phyloP scores from a whole-genome alignment of 208 protist genomes.

The Crithidia thermophila region DNA sequence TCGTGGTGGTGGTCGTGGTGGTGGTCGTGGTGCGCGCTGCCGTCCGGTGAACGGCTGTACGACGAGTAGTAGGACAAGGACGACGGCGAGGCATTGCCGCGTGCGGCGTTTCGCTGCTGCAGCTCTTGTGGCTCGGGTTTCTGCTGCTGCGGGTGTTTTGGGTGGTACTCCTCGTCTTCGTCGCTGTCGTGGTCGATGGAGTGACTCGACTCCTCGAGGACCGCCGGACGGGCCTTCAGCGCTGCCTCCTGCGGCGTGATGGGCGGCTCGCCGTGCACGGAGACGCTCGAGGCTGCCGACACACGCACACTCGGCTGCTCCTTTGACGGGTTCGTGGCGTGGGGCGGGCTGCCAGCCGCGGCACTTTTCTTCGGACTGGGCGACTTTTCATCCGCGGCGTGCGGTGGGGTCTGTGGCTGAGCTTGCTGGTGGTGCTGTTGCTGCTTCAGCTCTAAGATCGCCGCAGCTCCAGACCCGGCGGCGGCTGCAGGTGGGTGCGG shows the following conservation, averaged over 20 bases:
- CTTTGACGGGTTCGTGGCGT: not conserved
- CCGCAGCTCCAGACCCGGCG: conserved; percentile 39
- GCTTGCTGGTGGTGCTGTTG: conserved; percentile 1
- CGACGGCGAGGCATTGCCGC: not conserved
- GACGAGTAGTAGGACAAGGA: conserved; percentile 19
- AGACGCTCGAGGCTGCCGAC: conserved; percentile 8
- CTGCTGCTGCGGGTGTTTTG: not conserved
- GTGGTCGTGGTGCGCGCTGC: not conserved
- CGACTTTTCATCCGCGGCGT: not conserved
- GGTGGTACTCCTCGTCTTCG: not conserved
- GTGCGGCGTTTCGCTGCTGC: not conserved
- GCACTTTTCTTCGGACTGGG: not conserved
- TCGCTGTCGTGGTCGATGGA: not conserved
- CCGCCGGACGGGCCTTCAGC: not conserved
- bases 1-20: not conserved
- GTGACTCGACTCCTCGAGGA: conserved; percentile 8
- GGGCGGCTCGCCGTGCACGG: not conserved
- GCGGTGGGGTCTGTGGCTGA: not conserved
- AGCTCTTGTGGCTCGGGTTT: not conserved
- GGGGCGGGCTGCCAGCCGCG: too few relatives aligned
- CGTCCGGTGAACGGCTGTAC: conserved; percentile 9
- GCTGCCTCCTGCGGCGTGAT: not conserved
- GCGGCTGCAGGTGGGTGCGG: conserved; percentile 30
- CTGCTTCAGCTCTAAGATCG: conserved; percentile 36
- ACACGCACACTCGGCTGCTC: conserved; percentile 7